Percentiles rank a stretch among this genome's conserved stretches.
Conservation (phyloP, 495 filamentous ascomycete species). For the Aspergillus affinis region DNA sequence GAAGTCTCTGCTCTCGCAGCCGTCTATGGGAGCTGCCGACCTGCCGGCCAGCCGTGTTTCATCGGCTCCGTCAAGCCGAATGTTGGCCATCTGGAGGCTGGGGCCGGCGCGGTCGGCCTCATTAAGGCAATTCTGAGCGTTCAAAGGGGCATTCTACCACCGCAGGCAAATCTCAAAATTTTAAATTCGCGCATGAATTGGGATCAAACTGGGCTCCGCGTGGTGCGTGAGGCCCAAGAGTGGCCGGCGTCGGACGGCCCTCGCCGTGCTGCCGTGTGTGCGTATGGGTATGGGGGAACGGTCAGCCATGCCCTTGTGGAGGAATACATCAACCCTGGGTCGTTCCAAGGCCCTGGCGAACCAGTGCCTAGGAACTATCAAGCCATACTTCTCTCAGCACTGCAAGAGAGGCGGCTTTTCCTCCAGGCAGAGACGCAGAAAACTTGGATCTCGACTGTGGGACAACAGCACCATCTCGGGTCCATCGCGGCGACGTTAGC, state of each 20-base stretch:
- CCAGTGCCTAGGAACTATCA: not conserved
- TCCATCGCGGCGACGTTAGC: constrained; percentile 27
- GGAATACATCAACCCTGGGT: not conserved
- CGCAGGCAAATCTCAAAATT: constrained; percentile 32
- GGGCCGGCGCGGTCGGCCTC: constrained; percentile 39
- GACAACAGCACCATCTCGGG: constrained; percentile 12
- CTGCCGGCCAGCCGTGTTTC: constrained; percentile 4
- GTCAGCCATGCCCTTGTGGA: constrained; percentile 3
- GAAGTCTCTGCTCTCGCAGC: constrained; percentile 34
- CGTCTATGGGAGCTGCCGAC: constrained; percentile 19
- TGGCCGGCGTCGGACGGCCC: constrained; percentile 16
- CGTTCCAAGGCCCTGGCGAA: not conserved
- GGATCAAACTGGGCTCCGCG: not conserved
- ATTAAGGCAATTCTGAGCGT: constrained; percentile 39
- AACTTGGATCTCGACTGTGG: constrained; percentile 1
- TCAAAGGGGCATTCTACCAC: constrained; percentile 30
- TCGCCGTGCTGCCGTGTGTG: constrained; percentile 3
- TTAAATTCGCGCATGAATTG: constrained; percentile 32
- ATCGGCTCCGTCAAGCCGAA: constrained; percentile 45
- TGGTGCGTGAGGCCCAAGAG: constrained; percentile 18
- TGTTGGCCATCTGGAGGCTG: constrained; percentile 47
- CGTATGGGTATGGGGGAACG: constrained; percentile 6
- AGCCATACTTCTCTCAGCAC: constrained; percentile 31
- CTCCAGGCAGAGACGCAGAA: constrained; percentile 10
- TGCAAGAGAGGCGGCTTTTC: constrained; percentile 32